Evolutionary conservation across 192 early-diverging fungal species (phyloP), one percentile per base, ranked within the genome.

Genomic region (Ambispora gerdemannii): DNA sequence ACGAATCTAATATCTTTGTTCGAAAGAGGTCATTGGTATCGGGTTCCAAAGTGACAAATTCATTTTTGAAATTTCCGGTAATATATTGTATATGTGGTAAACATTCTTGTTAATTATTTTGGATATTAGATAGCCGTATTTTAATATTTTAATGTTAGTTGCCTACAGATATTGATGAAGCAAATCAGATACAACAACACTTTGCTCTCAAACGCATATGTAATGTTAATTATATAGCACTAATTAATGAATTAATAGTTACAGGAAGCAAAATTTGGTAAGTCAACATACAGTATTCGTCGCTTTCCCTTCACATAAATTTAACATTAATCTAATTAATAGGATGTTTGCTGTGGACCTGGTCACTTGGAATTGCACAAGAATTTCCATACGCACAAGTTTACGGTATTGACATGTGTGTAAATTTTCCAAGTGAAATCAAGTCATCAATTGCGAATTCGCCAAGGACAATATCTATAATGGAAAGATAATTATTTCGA

Each of bases 281-380:
- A 63, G 43, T 1, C 27, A 53, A 25, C 2, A 53, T 53, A 4
- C 13, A 8, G 3, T 17, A 22, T 24, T 13, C 0, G 4, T 2
- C 6, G 24, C 30, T 55, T 43, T 8, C 13, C 3, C 11, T 38
- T 25, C 13, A 15, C 13, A 25, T 36, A 15, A 10, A 15, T 25
- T 43, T 19, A 22, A 10, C 4, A 33, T 34, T 35, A 35, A 2
- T 60, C 20, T 15, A 13, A 4, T 7, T 32, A 30, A 24, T 11
- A 63, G 61, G 78, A 80, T 74, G 59, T 80, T 11, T 75, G 78
- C 22, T 80, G 78, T 70, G 78, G 78, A 19, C 70, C 66, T 17
- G 73, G 73, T 28, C 50, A 61, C 15, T 80, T 75, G 78, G 50
- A 60, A 71, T 80, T 66, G 78, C 73, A 2, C 62, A 66, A 33